A percentile compares a stretch with the other conserved stretches of the same genome.
Conservation (phyloP, 768 basidiomycete species). For the Hygrocybe coccinea region DNA sequence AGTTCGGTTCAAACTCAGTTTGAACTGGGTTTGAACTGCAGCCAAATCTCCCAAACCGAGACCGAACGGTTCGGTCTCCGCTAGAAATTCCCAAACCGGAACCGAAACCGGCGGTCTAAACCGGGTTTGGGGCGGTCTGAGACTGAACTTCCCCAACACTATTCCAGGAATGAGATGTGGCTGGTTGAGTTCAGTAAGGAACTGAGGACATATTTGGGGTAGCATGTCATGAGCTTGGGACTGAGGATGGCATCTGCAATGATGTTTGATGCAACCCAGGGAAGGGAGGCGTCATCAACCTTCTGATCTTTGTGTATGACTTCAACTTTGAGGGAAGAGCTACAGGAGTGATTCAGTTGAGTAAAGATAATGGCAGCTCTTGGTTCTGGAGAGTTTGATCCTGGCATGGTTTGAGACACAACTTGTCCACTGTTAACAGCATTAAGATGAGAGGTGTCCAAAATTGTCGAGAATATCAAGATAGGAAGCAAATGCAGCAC, state of each 20-base stretch:
- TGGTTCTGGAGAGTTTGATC: background rate
- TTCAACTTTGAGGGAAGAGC: background rate
- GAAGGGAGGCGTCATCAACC: background rate
- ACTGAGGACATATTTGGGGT: too few species aligned
- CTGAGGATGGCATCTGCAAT: too few species aligned
- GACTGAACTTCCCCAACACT: too few species aligned
- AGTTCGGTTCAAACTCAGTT: too few species aligned
- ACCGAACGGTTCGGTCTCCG: too few species aligned
- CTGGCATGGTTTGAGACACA: background rate
- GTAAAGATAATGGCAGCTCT: background rate
- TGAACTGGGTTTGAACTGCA: too few species aligned
- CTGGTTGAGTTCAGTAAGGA: too few species aligned
- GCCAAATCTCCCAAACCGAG: too few species aligned
- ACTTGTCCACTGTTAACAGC: background rate
- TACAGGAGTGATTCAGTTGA: background rate
- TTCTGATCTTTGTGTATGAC: background rate
- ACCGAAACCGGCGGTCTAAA: too few species aligned
- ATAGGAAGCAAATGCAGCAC: background rate
- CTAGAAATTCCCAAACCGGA: too few species aligned
- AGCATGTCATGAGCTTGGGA: too few species aligned
- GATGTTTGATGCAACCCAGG: background rate
- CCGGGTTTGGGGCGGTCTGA: too few species aligned
- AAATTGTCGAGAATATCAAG: background rate
- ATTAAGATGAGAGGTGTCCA: background rate
- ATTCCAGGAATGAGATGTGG: background rate